Evolutionary conservation across 495 filamentous ascomycete genomes (phyloP), one percentile per base, ranked within the genome.

Genomic region (Talaromyces trachyspermus): DNA sequence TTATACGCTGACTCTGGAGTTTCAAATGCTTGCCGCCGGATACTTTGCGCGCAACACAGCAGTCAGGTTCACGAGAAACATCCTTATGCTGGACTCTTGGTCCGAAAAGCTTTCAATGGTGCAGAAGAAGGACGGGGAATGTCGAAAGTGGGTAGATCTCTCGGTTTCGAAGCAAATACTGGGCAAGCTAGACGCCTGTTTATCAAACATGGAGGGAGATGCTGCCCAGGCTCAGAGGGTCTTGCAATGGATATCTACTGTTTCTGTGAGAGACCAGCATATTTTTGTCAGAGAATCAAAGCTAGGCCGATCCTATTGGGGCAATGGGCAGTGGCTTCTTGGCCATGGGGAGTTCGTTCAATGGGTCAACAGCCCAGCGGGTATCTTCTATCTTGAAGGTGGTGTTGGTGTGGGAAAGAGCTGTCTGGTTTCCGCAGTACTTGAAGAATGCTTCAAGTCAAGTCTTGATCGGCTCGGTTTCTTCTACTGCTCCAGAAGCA

Each of bases 21-120:
- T 36, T 36, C 33, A 36, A 36, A 36, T 36, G 33, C 33, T 36
- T 36, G 33, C 33, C 33, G n/a, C 33, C 33, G 14, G 14, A n/a
- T 17, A 36, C 33, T 36, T 36, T 36, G 33, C 33, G 8, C 33
- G 33, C 5, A 36, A 36, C 15, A 36, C 33, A 36, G 33, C 33
- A 14, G 14, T 14, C 15, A 36, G 33, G 33, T 36, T 36, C 33
- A 36, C 33, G 15, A 36, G 33, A 36, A 36, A 36, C 33, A 14
- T 36, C 33, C 15, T 36, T 6, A 36, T n/a, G 14, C 33, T 11
- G 33, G 33, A 36, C 33, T 4, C 7, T 17, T 36, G 33, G 33
- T 11, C 8, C n/a, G 33, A 36, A 4, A 36, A 36, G 33, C 33
- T 36, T 14, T 9, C 8, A 17, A 36, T 9, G 33, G 8, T 36